Base-by-base conservation (phyloP, 192 early-diverging fungal species). In the Oehlia diaphana region DNA sequence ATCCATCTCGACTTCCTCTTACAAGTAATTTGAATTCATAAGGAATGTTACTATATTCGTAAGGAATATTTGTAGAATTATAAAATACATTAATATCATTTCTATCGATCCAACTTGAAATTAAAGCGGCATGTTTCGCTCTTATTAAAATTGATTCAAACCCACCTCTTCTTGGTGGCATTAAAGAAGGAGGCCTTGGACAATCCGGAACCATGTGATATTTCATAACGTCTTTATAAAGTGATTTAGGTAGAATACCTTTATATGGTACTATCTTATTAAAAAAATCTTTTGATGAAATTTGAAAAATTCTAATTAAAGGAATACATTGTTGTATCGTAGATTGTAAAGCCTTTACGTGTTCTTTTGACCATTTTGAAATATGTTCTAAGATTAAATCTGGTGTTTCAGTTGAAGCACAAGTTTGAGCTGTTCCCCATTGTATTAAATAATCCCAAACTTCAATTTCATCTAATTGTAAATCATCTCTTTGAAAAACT, bases 281-380 rank as follows among this genome's bases (percentile, higher is more conserved):
- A 74, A 53, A 28, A 74, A 74, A 74, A 62, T 74, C 73, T 28
- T 62, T 74, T n/a, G 73, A 62, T 12, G 73, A 74, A 62, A 74
- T 74, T 62, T 74, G 73, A 62, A 74, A 74, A 16, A 74, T n/a
- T 74, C 73, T 61, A 53, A 74, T 58, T 28, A 74, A 37, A 9
- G 73, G 73, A 16, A 74, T 61, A 70, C 68, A 70, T 44, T 70
- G 68, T 10, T 70, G 42, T 70, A 70, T 70, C 10, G 39, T 44
- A 7, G 68, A 10, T 70, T 70, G 68, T 44, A 70, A 42, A 42
- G 9, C 44, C 21, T 19, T 44, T 70, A 44, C 14, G n/a, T 70
- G 9, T 42, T 70, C 68, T 14, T 33, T 3, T 44, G 31, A n/a
- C 68, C 68, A 70, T 70, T 70, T 42, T 19, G 68, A 44, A 10